A percentile compares a stretch with the other conserved stretches of the same genome.
These are phyloP conservation scores for Ganoderma multipileum DNA, from an alignment of 1,284 basidiomycete genomes.

Conservation along the genomic window DNA sequence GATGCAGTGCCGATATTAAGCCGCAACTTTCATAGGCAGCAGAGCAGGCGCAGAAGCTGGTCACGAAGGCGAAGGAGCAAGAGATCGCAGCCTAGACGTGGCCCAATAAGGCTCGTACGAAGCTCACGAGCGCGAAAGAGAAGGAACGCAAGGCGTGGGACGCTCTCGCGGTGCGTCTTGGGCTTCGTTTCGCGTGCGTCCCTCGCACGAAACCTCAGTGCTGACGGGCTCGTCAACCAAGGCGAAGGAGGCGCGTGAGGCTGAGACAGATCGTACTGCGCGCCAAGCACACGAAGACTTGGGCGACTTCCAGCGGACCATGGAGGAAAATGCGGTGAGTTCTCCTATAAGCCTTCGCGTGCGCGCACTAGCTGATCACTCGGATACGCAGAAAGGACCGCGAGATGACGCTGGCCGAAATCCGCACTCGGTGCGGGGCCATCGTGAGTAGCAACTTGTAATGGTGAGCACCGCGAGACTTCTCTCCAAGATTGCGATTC, in stretches of 20 bases:
- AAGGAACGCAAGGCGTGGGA: constrained; percentile 18
- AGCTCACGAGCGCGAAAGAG: constrained; percentile 22
- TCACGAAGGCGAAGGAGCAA: constrained; percentile 20
- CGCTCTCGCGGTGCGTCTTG: constrained; percentile 14
- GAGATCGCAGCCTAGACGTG: constrained; percentile 22
- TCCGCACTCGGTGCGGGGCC: constrained; percentile 13
- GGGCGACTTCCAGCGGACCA: constrained; percentile 19
- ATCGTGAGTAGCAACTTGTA: background rate
- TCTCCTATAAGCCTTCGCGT: background rate
- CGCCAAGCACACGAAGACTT: constrained; percentile 21
- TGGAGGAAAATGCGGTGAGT: constrained; percentile 26
- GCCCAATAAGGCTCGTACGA: constrained; percentile 21
- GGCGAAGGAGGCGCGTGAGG: constrained; percentile 19
- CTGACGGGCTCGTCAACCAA: background rate
- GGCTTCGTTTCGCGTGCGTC: background rate
- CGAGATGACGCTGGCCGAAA: constrained; percentile 20
- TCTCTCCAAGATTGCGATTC: background rate
- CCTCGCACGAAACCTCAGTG: background rate
- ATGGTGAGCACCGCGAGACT: no score
- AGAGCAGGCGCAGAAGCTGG: constrained; percentile 24
- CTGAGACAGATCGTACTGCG: constrained; percentile 11
- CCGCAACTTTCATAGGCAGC: background rate
- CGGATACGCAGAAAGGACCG: constrained; percentile 20
- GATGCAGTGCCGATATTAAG: background rate
- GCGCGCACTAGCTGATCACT: no score